Percentiles rank a stretch among this genome's conserved stretches.
Evolutionary conservation across 306 rosid genomes (phyloP).

Genomic region (Biancaea sappan): DNA sequence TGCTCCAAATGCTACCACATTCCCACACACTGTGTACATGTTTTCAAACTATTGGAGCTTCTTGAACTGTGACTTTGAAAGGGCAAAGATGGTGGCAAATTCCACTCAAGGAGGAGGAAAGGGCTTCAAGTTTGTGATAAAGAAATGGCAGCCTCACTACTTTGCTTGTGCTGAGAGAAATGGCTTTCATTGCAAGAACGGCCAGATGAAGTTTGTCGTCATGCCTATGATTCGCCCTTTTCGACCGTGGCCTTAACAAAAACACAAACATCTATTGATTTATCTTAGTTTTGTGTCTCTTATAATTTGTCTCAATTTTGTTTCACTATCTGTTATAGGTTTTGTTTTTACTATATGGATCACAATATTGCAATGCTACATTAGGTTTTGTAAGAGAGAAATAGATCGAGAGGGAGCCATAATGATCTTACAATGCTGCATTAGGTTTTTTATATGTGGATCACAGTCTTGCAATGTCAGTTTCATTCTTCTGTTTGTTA

Average conservation of each 20-base stretch:
- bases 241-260: conserved; percentile 36
- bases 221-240: conserved; percentile 51
- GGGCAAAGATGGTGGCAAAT: conserved; percentile 45
- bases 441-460: too few species aligned
- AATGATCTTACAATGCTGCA: too few species aligned
- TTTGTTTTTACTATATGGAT: too few species aligned
- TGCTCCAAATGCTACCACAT: conserved; percentile 47
- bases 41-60: conserved; percentile 47
- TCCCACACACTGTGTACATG: conserved; percentile 68
- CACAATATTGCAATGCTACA: too few species aligned
- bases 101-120: conserved; percentile 54
- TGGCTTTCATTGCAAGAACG: conserved; percentile 64
- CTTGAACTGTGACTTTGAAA: conserved; percentile 52
- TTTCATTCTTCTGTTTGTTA: too few species aligned
- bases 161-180: conserved; percentile 64
- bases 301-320: too few species aligned
- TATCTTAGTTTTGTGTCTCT: too few species aligned
- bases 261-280: too few species aligned
- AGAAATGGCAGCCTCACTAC: conserved; percentile 58
- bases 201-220: conserved; percentile 66
- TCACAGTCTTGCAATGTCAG: too few species aligned
- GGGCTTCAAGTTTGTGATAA: conserved; percentile 60
- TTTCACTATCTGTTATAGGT: too few species aligned
- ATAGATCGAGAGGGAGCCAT: too few species aligned
- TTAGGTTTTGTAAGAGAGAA: too few species aligned